phyloP scores from a whole-genome alignment of 306 rosid species.

The Dryas octopetala region DNA sequence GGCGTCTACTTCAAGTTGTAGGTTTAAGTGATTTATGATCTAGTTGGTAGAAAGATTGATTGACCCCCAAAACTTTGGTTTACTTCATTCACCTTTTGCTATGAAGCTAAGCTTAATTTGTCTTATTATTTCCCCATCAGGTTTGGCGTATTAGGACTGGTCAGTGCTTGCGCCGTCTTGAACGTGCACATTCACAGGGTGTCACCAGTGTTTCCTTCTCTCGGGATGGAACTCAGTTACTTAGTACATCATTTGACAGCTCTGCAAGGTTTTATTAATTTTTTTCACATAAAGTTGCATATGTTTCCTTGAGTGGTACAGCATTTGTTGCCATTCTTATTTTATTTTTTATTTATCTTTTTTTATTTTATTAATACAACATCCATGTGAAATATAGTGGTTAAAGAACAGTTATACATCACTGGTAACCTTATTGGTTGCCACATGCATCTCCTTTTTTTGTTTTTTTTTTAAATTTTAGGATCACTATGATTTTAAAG shows the following conservation, averaged over 20 bases:
- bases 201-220: conserved; percentile 94
- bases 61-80: not conserved
- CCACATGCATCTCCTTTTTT: not conserved
- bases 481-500: conserved; percentile 4
- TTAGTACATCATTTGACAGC: conserved; percentile 96
- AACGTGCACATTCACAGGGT: conserved; percentile 92
- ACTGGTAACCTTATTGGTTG: not conserved
- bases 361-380: not conserved
- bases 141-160: conserved; percentile 98
- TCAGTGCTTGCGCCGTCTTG: conserved; percentile 99
- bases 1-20: not conserved
- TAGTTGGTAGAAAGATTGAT: not conserved
- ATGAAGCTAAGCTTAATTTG: conserved; percentile 5
- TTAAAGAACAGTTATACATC: not conserved
- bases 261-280: conserved; percentile 71
- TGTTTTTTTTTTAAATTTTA: not conserved
- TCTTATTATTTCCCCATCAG: conserved; percentile 34
- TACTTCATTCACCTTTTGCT: not conserved
- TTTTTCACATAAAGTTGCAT: conserved; percentile 7
- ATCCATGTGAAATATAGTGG: conserved; percentile 2
- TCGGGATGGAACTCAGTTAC: conserved; percentile 96
- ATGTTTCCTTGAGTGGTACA: not conserved
- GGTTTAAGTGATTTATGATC: not conserved
- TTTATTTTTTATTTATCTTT: not conserved
- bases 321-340: not conserved